Percentiles rank a stretch among this genome's conserved stretches.
Evolutionary conservation across 2,329 filamentous ascomycete species (phyloP).

Genomic region (Beauveria sp.): DNA sequence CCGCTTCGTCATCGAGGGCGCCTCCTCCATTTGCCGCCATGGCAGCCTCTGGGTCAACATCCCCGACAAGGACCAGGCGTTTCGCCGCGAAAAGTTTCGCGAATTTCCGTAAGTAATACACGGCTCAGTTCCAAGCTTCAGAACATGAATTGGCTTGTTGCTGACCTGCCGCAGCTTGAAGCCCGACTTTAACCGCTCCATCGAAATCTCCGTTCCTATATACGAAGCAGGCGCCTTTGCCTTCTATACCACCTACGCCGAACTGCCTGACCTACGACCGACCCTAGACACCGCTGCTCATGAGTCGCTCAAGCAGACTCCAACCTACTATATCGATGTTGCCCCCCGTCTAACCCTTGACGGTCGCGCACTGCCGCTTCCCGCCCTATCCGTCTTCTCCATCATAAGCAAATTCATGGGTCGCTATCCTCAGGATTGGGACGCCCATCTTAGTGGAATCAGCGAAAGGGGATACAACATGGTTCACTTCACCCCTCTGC

Average conservation of each 20-base stretch:
- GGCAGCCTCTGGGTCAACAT: slow-evolving; percentile 97
- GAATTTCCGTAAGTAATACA: slow-evolving; percentile 70
- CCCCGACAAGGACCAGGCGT: slow-evolving; percentile 66
- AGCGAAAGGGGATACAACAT: slow-evolving; percentile 94
- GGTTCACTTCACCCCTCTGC: slow-evolving; percentile 95
- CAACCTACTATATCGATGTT: slow-evolving; percentile 87
- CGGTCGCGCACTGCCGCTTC: slow-evolving; percentile 66
- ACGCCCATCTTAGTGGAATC: slow-evolving; percentile 81
- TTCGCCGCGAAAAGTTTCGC: slow-evolving; percentile 70
- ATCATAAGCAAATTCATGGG: slow-evolving; percentile 98
- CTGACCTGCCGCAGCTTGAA: slow-evolving; percentile 51
- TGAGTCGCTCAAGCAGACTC: slow-evolving; percentile 54
- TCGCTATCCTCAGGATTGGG: slow-evolving; percentile 81
- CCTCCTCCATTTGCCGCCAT: slow-evolving; percentile 88
- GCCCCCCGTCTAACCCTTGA: slow-evolving; percentile 72
- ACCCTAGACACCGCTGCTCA: slow-evolving; percentile 22
- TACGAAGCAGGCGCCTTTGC: slow-evolving; percentile 78
- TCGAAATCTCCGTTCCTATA: slow-evolving; percentile 85
- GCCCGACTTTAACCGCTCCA: slow-evolving; percentile 86
- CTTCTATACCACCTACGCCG: slow-evolving; percentile 88
- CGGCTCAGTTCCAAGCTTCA: background rate
- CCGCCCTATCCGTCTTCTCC: slow-evolving; percentile 86
- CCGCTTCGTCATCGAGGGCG: slow-evolving; percentile 87
- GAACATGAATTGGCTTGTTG: background rate
- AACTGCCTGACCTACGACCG: slow-evolving; percentile 60